Conservation (phyloP, 2,329 filamentous ascomycete species). For the Coniochaeta sp. region DNA sequence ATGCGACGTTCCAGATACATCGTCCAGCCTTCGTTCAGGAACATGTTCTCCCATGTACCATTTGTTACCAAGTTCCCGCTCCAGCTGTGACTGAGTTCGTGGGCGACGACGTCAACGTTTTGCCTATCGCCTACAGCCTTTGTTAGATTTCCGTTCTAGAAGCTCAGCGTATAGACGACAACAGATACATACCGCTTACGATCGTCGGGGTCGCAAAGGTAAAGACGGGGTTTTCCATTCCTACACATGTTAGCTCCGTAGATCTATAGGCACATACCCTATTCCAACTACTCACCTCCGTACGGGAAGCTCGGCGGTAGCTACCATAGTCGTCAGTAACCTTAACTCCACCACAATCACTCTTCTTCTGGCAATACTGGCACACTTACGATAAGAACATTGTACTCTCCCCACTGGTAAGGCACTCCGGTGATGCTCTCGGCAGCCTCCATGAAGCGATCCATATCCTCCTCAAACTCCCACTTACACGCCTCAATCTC, state of each 20-base stretch:
- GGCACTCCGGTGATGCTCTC: constrained; percentile 70
- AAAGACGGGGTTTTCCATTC: constrained; percentile 89
- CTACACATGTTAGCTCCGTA: constrained; percentile 26
- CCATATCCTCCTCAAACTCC: constrained; percentile 87
- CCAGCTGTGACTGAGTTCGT: constrained; percentile 73
- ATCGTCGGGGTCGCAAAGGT: constrained; percentile 94
- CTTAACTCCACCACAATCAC: not conserved
- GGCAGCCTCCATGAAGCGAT: constrained; percentile 82
- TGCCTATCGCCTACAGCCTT: constrained; percentile 52
- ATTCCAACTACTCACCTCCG: constrained; percentile 50
- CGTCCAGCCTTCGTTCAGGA: constrained; percentile 81
- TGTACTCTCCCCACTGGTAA: constrained; percentile 93
- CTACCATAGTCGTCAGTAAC: not conserved
- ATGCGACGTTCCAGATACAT: constrained; percentile 89
- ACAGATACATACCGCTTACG: constrained; percentile 58
- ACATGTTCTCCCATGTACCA: constrained; percentile 66
- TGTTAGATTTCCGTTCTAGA: not conserved
- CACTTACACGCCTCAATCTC: constrained; percentile 77
- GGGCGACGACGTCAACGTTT: constrained; percentile 94
- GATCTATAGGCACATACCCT: constrained; percentile 5
- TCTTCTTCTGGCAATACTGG: not conserved
- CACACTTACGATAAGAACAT: constrained; percentile 59
- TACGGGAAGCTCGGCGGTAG: constrained; percentile 87
- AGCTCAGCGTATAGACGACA: not conserved
- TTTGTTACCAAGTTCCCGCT: constrained; percentile 80